Percentiles rank a stretch among this genome's conserved stretches.
These are phyloP conservation scores for Gigaspora rosea DNA, from an alignment of 192 early-diverging fungal genomes.

Conservation along the genomic window DNA sequence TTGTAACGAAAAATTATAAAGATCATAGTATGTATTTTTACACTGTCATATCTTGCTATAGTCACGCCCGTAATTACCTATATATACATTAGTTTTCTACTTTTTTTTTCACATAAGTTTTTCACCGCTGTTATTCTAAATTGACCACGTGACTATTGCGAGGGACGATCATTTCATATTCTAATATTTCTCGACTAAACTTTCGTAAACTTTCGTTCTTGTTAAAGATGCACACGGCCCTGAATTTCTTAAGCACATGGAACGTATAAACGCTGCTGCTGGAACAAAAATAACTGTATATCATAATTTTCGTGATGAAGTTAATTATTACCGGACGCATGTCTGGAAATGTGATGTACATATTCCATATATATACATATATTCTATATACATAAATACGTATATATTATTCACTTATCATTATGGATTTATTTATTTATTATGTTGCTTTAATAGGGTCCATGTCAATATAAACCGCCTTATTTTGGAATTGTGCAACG, in stretches of 20 bases:
- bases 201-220: not conserved
- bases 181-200: not conserved
- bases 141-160: too few relatives aligned
- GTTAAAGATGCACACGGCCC: conserved; percentile 60
- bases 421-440: not conserved
- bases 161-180: not conserved
- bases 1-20: conserved; percentile 55
- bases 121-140: too few relatives aligned
- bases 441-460: conserved; percentile 36
- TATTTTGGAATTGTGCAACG: conserved; percentile 62
- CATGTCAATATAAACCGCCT: conserved; percentile 55
- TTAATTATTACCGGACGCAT: conserved; percentile 63
- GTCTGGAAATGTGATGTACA: conserved; percentile 63
- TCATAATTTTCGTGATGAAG: conserved; percentile 71
- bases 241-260: conserved; percentile 54
- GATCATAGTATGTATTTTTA: conserved; percentile 42
- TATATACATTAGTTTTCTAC: too few relatives aligned
- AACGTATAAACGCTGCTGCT: conserved; percentile 53
- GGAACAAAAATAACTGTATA: conserved; percentile 64
- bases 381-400: too few relatives aligned
- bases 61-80: too few relatives aligned
- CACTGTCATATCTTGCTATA: not conserved
- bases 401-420: not conserved
- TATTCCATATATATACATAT: not conserved
- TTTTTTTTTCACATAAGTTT: too few relatives aligned